Base-by-base conservation (phyloP, 306 rosid genomes). In the Prunus persica region DNA sequence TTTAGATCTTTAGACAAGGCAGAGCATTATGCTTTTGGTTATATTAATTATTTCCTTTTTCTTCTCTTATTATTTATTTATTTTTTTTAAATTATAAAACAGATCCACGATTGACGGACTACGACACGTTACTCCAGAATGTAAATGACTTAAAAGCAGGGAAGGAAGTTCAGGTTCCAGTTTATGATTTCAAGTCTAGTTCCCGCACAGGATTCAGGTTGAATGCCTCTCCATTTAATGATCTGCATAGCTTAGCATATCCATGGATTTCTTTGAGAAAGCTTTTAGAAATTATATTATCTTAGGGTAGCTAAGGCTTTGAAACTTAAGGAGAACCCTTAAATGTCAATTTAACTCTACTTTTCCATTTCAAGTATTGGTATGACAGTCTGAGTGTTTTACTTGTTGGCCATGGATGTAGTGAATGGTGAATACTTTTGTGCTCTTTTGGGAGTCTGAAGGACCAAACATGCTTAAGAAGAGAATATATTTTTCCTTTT, bases 101-200 rank as follows among this genome's bases (percentile, higher is more conserved):
- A 96, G 99, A 96, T 89, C 99, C 99, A 75, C 99, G 99, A 79
- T 83, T 96, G 91, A 96, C 99, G 69, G 99, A 96, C 86, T 96
- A 92, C 63, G 93, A 92, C 74, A 87, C 96, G 2, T 82, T 96
- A 88, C 97, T 96, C 68, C 97, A 88, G 85, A 96, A 96, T 87
- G 85, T 96, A 77, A 87, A 62, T n/a, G 99, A 88, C 83, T 80
- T 96, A 65, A 92, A 91, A 84, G 97, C 83, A 72, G 97, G 97
- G 83, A 92, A 92, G 84, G 57, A 82, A 51, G 92, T 86, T 30
- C 71, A 92, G 84, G 93, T 96, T 85, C 99, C 99, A 9, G 78
- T 96, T 67, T 96, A 96, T 87, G 99, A 96, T 84, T 96, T 96
- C 89, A 92, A 96, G 88, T 85, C 96, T 75, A 96, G 99, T 81